phyloP scores from a whole-genome alignment of 495 filamentous ascomycete species.

The Penicillium lagena region DNA sequence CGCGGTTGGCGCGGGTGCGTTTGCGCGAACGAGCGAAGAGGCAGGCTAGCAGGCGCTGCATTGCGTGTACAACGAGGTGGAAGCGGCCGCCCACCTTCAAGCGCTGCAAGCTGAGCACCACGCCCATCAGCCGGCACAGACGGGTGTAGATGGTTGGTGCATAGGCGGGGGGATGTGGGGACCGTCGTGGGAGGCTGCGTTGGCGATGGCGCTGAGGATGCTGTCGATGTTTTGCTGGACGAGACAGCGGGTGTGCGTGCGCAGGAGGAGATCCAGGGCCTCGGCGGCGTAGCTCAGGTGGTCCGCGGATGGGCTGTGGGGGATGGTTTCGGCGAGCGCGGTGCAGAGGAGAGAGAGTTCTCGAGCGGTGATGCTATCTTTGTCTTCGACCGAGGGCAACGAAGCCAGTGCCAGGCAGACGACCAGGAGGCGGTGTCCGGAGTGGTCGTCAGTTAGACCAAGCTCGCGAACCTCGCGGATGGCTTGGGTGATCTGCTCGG shows the following conservation, averaged over 20 bases:
- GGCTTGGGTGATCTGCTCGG: constrained; percentile 18
- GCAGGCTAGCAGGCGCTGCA: constrained; percentile 58
- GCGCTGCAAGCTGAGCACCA: constrained; percentile 55
- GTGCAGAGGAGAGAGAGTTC: constrained; percentile 33
- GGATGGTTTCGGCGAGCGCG: constrained; percentile 22
- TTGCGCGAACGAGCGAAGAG: constrained; percentile 53
- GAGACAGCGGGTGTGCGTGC: constrained; percentile 46
- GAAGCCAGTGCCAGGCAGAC: constrained; percentile 30
- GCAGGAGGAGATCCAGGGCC: constrained; percentile 50
- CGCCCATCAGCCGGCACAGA: constrained; percentile 51
- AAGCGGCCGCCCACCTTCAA: constrained; percentile 61
- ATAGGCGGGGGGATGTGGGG: constrained; percentile 28
- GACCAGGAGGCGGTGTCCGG: constrained; percentile 29
- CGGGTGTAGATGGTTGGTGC: constrained; percentile 52
- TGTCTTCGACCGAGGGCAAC: constrained; percentile 30
- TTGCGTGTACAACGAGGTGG: constrained; percentile 57
- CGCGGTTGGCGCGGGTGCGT: constrained; percentile 32
- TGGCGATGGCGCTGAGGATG: constrained; percentile 50
- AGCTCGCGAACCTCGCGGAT: constrained; percentile 28
- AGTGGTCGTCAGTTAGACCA: constrained; percentile 24
- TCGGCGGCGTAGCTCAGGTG: constrained; percentile 54
- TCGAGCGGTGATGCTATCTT: constrained; percentile 26
- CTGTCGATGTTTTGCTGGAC: constrained; percentile 66
- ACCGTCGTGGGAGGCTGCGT: constrained; percentile 40
- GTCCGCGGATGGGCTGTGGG: constrained; percentile 33